Base-by-base conservation (phyloP, 768 basidiomycete species). In the Xanthoconium purpureum region DNA sequence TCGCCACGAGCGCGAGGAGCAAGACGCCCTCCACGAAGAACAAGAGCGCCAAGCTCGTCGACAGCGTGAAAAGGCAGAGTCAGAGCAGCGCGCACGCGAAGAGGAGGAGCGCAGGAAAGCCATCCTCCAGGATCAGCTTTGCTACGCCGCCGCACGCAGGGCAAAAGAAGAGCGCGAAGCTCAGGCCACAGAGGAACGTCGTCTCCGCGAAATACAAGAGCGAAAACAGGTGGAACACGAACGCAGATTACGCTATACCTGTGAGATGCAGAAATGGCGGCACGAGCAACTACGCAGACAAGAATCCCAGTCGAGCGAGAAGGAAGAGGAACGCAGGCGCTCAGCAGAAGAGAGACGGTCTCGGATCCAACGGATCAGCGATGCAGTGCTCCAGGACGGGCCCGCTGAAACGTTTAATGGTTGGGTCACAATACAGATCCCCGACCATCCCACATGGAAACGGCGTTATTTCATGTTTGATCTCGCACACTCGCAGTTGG, bases 401-500 rank as follows among this genome's bases (percentile, higher is more conserved):
- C 63, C 63, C 7, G 71, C 68, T 50, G 71, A 73, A 15, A 71
- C 78, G 15, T 61, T 77, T 50, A 73, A 75, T 12, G 87, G 85
- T 0, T 86, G 84, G 83, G 78, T 85, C 3, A 84, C 84, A 2
- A 72, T 87, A 49, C 85, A 86, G 64, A 77, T 78, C 4, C 72
- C 74, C 30, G 80, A 82, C 14, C 75, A 74, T 4, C 68, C 84
- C 52, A 72, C 77, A 1, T 88, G 87, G 87, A 83, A 82, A 62
- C 75, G 87, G 55, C 74, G 85, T n/a, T 87, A 80, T 62, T 86
- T 79, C 69, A 80, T 78, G 67, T 79, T 87, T 46, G 71, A 71
- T 47, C 64, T 77, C 50, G 78, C 75, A 15, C 75, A 74, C 24
- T 72, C 71, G 0, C 63, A 65, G 8, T 58, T 82, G 33, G 74